Evolutionary conservation across 148 eudicot genomes (phyloP), one percentile per base, ranked within the genome.

Genomic region (Camellia sinensis): DNA sequence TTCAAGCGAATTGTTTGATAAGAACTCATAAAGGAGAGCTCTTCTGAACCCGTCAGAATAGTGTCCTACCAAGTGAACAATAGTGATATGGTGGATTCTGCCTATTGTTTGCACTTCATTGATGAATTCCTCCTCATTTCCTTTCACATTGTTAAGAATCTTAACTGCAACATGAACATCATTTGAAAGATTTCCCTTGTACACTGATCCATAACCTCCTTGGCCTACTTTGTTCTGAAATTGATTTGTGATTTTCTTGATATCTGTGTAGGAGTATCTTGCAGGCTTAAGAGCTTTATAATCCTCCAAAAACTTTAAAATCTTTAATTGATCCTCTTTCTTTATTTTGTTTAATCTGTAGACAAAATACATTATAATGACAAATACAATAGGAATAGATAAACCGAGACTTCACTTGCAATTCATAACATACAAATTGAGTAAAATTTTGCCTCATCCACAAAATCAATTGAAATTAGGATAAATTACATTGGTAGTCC

Each of bases 151-250:
- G 6, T 46, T 46, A 6, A 46, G 50, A 6, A 79, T 73, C 71
- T 83, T 83, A 1, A 83, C 82, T 0, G 85, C 85, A 13, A 83
- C 79, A 10, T 37, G 75, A 19, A 83, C 74, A 12, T 83, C 85
- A 61, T 68, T 56, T 13, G 85, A 79, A 15, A 82, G 81, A 48
- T 78, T 54, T 7, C 85, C 85, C 71, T 78, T 82, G 78, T 17
- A 82, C 29, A 83, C 82, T 7, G 79, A n/a, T 6, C 85, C 84
- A 43, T 73, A 83, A 1, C 82, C 85, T n/a, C 82, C 82, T 59
- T 78, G 67, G 48, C 81, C 82, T 22, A 83, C 3, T 37, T 67
- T 67, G 60, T 73, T 22, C 43, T 52, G 71, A 14, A 78, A 78
- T 5, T 50, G 37, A 53, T 56, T 62, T 13, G 85, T 78, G 0